phyloP scores from a whole-genome alignment of 2,329 filamentous ascomycete genomes.

The Aspergillus novofumigatus region DNA sequence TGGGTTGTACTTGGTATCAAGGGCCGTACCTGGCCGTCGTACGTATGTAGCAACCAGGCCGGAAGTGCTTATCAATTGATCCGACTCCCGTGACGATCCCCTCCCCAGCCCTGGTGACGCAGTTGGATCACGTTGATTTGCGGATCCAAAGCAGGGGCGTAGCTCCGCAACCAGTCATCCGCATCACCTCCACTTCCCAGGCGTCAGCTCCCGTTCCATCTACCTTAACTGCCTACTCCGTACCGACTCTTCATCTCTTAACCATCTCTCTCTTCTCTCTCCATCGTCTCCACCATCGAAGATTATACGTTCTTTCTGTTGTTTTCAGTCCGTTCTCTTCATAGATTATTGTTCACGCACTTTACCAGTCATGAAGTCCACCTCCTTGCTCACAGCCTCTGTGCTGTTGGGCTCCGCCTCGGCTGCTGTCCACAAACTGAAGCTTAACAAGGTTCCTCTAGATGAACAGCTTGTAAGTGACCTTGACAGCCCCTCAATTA shows the following conservation, averaged over 20 bases:
- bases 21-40: neutral
- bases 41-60: neutral
- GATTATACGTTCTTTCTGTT: constrained; percentile 2
- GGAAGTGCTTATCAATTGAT: constrained; percentile 9
- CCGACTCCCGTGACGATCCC: constrained; percentile 14
- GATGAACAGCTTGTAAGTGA: constrained; percentile 81
- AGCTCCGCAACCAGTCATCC: constrained; percentile 23
- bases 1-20: neutral
- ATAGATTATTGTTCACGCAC: neutral
- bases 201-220: constrained; percentile 24
- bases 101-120: constrained; percentile 19
- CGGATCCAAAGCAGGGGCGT: constrained; percentile 8
- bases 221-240: constrained; percentile 1
- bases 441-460: constrained; percentile 93
- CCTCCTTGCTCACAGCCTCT: constrained; percentile 71
- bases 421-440: constrained; percentile 90
- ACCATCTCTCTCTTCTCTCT: constrained; percentile 24
- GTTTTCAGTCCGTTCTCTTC: neutral
- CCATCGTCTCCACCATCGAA: constrained; percentile 17
- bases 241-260: constrained; percentile 9
- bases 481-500: neutral
- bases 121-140: constrained; percentile 17
- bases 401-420: constrained; percentile 77
- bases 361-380: constrained; percentile 69
- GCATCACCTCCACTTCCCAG: constrained; percentile 17